These are phyloP conservation scores for Sphaceloma murrayae DNA, from an alignment of 2,329 filamentous ascomycete genomes.

Conservation along the genomic window DNA sequence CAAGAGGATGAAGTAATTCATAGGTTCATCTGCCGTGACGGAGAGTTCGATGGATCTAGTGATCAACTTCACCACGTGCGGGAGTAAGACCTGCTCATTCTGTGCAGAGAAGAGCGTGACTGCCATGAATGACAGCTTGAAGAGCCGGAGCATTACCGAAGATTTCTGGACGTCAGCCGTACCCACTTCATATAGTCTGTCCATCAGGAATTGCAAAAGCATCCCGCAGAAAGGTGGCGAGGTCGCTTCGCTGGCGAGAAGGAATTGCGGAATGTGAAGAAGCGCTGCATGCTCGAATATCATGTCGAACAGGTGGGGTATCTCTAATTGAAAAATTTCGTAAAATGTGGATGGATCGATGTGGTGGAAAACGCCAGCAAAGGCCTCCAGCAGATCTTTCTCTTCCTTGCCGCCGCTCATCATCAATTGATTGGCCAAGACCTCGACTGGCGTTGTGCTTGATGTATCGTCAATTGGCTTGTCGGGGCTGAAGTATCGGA, in stretches of 20 bases:
- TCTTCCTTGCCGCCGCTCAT: slow-evolving; percentile 90
- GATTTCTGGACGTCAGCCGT: slow-evolving; percentile 86
- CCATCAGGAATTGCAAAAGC: slow-evolving; percentile 95
- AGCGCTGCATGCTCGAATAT: slow-evolving; percentile 94
- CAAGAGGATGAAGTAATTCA: slow-evolving; percentile 95
- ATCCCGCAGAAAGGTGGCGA: slow-evolving; percentile 97
- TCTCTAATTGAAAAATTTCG: slow-evolving; percentile 95
- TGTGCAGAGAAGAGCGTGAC: slow-evolving; percentile 90
- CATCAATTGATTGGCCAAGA: slow-evolving; percentile 91
- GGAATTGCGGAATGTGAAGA: slow-evolving; percentile 93
- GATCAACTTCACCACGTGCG: slow-evolving; percentile 94
- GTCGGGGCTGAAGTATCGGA: slow-evolving; percentile 91
- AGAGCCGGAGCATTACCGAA: slow-evolving; percentile 82
- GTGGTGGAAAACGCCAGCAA: slow-evolving; percentile 96
- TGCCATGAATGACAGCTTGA: slow-evolving; percentile 98
- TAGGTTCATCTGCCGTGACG: slow-evolving; percentile 89
- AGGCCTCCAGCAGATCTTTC: slow-evolving; percentile 93
- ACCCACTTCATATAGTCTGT: slow-evolving; percentile 88
- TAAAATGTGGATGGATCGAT: slow-evolving; percentile 98
- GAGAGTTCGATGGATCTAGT: slow-evolving; percentile 95
- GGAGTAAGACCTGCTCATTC: slow-evolving; percentile 90
- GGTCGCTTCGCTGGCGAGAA: slow-evolving; percentile 96
- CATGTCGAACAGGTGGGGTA: slow-evolving; percentile 91
- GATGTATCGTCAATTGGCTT: slow-evolving; percentile 63
- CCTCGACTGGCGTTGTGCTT: slow-evolving; percentile 75